A percentile compares a stretch with the other conserved stretches of the same genome.
These are phyloP conservation scores for Alternaria viburni DNA, from an alignment of 2,329 filamentous ascomycete species.

Conservation along the genomic window DNA sequence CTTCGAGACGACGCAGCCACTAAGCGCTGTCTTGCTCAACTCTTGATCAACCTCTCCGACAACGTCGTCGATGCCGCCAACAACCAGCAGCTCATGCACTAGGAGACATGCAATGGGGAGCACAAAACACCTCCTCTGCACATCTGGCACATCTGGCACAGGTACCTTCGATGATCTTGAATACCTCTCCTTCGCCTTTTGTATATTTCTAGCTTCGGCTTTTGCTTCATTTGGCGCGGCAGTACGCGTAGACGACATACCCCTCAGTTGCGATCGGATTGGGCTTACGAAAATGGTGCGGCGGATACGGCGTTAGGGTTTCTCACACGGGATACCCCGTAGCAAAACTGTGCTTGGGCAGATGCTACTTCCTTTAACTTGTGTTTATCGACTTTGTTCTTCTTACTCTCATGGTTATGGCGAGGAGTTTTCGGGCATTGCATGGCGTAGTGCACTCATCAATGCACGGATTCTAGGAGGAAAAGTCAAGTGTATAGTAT, in stretches of 20 bases:
- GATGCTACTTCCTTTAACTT: constrained; percentile 25
- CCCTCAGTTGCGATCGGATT: constrained; percentile 23
- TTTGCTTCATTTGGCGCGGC: constrained; percentile 30
- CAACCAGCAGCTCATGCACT: constrained; percentile 48
- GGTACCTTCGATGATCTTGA: constrained; percentile 5
- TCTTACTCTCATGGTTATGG: constrained; percentile 29
- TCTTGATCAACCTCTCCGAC: constrained; percentile 94
- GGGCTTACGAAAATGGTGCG: constrained; percentile 24
- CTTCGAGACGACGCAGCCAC: constrained; percentile 96
- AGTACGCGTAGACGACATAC: constrained; percentile 26
- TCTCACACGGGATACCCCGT: constrained; percentile 38
- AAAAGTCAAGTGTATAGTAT: constrained; percentile 38
- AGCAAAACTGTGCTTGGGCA: constrained; percentile 24
- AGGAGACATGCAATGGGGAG: neutral
- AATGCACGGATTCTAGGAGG: constrained; percentile 15
- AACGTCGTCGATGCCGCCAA: constrained; percentile 67
- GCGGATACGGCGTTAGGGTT: constrained; percentile 33
- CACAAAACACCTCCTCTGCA: neutral
- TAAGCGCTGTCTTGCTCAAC: constrained; percentile 95
- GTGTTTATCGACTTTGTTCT: constrained; percentile 28
- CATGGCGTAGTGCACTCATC: constrained; percentile 28
- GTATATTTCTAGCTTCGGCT: constrained; percentile 31
- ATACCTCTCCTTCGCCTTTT: constrained; percentile 20
- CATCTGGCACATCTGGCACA: constrained; percentile 4
- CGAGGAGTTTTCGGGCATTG: constrained; percentile 39